phyloP scores from a whole-genome alignment of 768 basidiomycete genomes.

The Podaxis carcinomalis region DNA sequence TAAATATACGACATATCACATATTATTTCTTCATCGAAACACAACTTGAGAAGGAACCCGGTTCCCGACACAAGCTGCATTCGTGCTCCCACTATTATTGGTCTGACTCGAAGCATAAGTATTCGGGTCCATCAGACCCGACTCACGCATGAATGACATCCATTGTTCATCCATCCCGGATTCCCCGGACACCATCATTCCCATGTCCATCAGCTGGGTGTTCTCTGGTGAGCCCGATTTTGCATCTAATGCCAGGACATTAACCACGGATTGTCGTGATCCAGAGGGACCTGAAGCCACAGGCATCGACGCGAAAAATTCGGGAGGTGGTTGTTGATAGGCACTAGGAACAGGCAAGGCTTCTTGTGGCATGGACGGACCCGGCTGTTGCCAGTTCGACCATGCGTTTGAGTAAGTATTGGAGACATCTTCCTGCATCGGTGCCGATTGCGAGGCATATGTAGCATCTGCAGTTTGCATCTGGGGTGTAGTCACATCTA shows the following conservation, averaged over 20 bases:
- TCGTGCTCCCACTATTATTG: background rate
- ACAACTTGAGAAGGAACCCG: background rate
- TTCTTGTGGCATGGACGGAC: background rate
- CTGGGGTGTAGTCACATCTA: background rate
- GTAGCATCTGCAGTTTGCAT: background rate
- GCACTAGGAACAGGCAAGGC: background rate
- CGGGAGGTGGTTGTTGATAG: background rate
- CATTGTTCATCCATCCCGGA: slow-evolving; percentile 64
- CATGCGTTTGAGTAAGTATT: background rate
- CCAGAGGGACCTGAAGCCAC: background rate
- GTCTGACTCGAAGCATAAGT: slow-evolving; percentile 7
- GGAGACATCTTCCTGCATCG: background rate
- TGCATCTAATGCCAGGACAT: slow-evolving; percentile 7
- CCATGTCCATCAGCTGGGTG: slow-evolving; percentile 33
- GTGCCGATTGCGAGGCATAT: background rate
- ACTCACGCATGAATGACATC: slow-evolving; percentile 62
- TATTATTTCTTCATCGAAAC: background rate
- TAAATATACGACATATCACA: background rate
- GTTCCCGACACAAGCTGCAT: background rate
- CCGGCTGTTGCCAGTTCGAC: slow-evolving; percentile 6
- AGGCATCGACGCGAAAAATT: background rate
- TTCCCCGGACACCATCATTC: slow-evolving; percentile 52
- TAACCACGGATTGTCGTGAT: background rate
- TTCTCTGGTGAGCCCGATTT: slow-evolving; percentile 28
- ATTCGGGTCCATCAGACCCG: slow-evolving; percentile 45